These are phyloP conservation scores for Hura crepitans DNA, from an alignment of 441 rosid species.

Conservation along the genomic window DNA sequence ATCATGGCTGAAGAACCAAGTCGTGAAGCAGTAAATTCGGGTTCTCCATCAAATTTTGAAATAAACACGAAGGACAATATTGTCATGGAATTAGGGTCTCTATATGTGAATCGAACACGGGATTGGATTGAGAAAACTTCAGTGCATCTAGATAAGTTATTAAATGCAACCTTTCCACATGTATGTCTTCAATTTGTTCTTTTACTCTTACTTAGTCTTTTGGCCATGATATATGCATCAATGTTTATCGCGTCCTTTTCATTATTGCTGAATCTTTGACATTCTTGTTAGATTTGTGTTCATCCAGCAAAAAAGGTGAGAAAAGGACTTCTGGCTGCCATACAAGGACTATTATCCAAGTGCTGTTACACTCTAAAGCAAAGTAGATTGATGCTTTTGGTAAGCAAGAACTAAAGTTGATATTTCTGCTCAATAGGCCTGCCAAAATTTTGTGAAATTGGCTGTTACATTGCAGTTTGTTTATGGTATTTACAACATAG, in stretches of 20 bases:
- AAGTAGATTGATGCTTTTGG: slow-evolving; percentile 77
- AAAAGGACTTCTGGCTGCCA: slow-evolving; percentile 64
- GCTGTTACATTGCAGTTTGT: neutral
- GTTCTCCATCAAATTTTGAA: slow-evolving; percentile 28
- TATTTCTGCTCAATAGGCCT: slow-evolving; percentile 13
- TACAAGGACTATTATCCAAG: slow-evolving; percentile 61
- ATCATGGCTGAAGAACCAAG: slow-evolving; percentile 32
- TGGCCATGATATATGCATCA: slow-evolving; percentile 3
- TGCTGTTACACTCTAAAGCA: slow-evolving; percentile 59
- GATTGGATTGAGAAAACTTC: slow-evolving; percentile 80
- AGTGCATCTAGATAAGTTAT: slow-evolving; percentile 58
- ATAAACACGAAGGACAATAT: slow-evolving; percentile 28
- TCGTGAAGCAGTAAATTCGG: slow-evolving; percentile 29
- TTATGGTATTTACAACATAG: neutral
- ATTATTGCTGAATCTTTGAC: slow-evolving; percentile 12
- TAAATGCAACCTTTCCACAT: slow-evolving; percentile 71
- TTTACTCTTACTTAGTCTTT: slow-evolving; percentile 17
- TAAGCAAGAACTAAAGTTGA: slow-evolving; percentile 31
- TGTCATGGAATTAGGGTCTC: slow-evolving; percentile 44
- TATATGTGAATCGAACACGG: slow-evolving; percentile 67
- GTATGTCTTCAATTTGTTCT: slow-evolving; percentile 42
- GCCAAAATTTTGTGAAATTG: neutral
- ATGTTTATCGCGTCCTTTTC: neutral
- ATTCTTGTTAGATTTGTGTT: slow-evolving; percentile 59
- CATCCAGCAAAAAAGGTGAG: slow-evolving; percentile 73